Evolutionary conservation across 164 flowering plant genomes (phyloP).

Genomic region (Nelumbo lutea): DNA sequence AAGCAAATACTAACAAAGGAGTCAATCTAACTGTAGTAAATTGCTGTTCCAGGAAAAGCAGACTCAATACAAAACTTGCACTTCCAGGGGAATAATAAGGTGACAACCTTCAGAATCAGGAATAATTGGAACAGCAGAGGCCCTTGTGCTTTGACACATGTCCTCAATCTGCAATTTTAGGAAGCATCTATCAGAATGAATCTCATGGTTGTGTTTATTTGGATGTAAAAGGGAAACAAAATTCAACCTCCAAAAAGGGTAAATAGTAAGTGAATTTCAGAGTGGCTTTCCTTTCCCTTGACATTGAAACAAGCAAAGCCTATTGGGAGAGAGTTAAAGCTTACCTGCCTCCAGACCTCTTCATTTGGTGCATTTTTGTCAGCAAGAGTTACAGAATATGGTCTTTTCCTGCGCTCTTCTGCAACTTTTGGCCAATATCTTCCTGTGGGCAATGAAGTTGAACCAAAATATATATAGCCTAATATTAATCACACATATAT

Average conservation of each 20-base stretch:
- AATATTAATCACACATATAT: too few species aligned
- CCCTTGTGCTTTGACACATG: constrained; percentile 74
- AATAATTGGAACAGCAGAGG: constrained; percentile 85
- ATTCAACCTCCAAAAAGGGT: not conserved
- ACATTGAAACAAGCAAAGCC: not conserved
- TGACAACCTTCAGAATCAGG: constrained; percentile 83
- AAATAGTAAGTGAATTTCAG: too few species aligned
- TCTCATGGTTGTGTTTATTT: too few species aligned
- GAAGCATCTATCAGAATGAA: constrained; percentile 11
- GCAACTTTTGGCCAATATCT: constrained; percentile 88
- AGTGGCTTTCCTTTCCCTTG: not conserved
- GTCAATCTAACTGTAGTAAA: not conserved
- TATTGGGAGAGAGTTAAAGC: constrained; percentile 1
- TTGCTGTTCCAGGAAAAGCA: not conserved
- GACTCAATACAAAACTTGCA: not conserved
- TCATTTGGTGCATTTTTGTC: constrained; percentile 99
- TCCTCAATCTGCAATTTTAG: constrained; percentile 62
- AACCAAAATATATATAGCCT: not conserved
- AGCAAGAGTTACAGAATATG: constrained; percentile 78
- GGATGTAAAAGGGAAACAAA: not conserved
- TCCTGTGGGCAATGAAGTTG: constrained; percentile 38
- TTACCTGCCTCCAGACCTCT: constrained; percentile 97
- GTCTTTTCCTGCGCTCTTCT: constrained; percentile 72
- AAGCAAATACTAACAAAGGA: not conserved
- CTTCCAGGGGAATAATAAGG: not conserved